phyloP scores from a whole-genome alignment of 129 eudicot genomes.

The Calendula officinalis region DNA sequence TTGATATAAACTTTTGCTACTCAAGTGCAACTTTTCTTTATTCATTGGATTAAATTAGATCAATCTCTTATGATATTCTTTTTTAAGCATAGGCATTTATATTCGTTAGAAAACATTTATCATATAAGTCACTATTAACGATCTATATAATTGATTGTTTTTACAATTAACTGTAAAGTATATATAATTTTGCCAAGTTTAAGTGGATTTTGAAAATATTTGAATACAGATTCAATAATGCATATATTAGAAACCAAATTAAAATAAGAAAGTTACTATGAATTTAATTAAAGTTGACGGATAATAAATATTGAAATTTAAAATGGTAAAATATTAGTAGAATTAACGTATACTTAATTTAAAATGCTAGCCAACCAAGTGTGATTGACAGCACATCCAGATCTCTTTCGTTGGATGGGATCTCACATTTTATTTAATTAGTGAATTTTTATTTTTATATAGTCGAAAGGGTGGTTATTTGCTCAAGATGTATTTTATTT shows the following conservation, averaged over 20 bases:
- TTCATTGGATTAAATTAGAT: background rate
- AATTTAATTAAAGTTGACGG: background rate
- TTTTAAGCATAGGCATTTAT: background rate
- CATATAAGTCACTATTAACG: too few species aligned
- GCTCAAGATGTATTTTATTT: too few species aligned
- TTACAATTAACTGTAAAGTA: too few species aligned
- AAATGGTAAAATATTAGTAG: background rate
- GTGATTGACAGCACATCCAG: constrained; percentile 27
- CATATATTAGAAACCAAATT: too few species aligned
- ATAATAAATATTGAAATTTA: background rate
- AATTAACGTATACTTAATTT: background rate
- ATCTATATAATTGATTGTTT: too few species aligned
- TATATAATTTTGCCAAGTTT: too few species aligned
- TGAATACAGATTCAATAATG: too few species aligned
- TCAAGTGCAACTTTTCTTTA: background rate
- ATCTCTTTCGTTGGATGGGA: constrained; percentile 27
- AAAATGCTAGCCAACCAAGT: background rate
- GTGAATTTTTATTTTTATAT: too few species aligned
- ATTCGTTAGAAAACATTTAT: too few species aligned
- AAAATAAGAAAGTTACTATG: too few species aligned
- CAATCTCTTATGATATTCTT: background rate
- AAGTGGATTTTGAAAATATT: too few species aligned
- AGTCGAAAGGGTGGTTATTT: too few species aligned
- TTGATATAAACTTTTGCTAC: background rate
- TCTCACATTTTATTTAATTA: background rate